Conservation (phyloP, 768 basidiomycete species). For the Dacryopinax spathularia region DNA sequence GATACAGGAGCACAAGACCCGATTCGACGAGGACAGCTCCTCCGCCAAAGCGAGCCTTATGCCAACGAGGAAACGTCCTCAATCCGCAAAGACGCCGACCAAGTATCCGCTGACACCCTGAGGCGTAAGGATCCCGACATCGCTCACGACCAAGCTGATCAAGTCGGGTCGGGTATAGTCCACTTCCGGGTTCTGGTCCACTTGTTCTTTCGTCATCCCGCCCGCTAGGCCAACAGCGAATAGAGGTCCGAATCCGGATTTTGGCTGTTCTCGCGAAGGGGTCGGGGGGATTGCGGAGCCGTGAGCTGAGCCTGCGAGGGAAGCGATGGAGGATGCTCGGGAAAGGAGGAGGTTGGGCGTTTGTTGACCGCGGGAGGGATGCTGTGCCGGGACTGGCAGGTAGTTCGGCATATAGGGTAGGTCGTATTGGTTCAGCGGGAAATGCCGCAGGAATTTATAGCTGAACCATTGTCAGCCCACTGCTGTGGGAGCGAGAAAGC, state of each 20-base stretch:
- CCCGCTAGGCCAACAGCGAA: not conserved
- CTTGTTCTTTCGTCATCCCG: slow-evolving; percentile 65
- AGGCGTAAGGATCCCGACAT: slow-evolving; percentile 83
- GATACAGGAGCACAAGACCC: not conserved
- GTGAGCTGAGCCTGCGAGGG: slow-evolving; percentile 5
- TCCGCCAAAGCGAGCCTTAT: not conserved
- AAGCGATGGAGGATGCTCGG: slow-evolving; percentile 11
- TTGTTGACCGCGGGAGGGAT: slow-evolving; percentile 14
- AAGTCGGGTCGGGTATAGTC: slow-evolving; percentile 93
- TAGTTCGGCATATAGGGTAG: slow-evolving; percentile 65
- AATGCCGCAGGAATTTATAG: slow-evolving; percentile 94
- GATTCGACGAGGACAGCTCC: not conserved
- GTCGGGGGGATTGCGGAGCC: not conserved
- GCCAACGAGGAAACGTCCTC: not conserved
- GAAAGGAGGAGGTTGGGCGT: slow-evolving; percentile 6
- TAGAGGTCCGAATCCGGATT: not conserved
- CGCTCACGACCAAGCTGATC: slow-evolving; percentile 86
- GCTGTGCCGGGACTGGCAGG: slow-evolving; percentile 44
- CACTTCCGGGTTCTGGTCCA: slow-evolving; percentile 70
- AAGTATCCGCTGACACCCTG: slow-evolving; percentile 90
- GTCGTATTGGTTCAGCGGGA: slow-evolving; percentile 84
- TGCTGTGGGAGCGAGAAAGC: not conserved
- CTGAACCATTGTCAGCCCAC: slow-evolving; percentile 27
- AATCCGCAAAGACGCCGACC: slow-evolving; percentile 60
- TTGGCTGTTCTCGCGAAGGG: not conserved